A percentile compares a stretch with the other conserved stretches of the same genome.
phyloP scores from a whole-genome alignment of 441 rosid genomes.

The Monsonia emarginata region DNA sequence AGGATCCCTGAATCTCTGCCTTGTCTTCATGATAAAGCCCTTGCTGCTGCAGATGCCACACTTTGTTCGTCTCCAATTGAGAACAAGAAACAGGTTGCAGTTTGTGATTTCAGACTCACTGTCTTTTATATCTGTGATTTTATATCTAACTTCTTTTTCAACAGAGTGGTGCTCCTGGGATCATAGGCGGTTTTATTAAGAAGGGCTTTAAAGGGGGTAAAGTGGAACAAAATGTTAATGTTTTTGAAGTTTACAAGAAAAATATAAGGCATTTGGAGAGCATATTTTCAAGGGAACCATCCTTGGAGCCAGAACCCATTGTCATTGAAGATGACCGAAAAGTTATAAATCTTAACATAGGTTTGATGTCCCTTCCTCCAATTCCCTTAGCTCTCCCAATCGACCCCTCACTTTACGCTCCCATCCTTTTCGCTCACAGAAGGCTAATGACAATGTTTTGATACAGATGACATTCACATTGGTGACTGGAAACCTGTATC shows the following conservation, averaged over 20 bases:
- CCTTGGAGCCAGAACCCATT: slow-evolving; percentile 39
- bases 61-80: slow-evolving; percentile 31
- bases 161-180: slow-evolving; percentile 45
- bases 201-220: slow-evolving; percentile 43
- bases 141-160: slow-evolving; percentile 21
- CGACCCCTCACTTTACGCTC: not conserved
- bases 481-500: slow-evolving; percentile 45
- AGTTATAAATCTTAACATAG: slow-evolving; percentile 56
- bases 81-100: slow-evolving; percentile 44
- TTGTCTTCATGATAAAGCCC: slow-evolving; percentile 56
- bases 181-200: slow-evolving; percentile 45
- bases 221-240: slow-evolving; percentile 30
- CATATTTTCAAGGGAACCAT: slow-evolving; percentile 60
- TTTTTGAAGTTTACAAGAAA: slow-evolving; percentile 28
- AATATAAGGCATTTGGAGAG: slow-evolving; percentile 39
- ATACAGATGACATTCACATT: slow-evolving; percentile 66
- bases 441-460: slow-evolving; percentile 15
- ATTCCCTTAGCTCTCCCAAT: slow-evolving; percentile 8
- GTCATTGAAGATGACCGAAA: slow-evolving; percentile 21
- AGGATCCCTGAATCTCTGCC: slow-evolving; percentile 56
- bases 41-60: slow-evolving; percentile 53
- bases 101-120: slow-evolving; percentile 14
- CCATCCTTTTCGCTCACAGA: slow-evolving; percentile 16
- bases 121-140: slow-evolving; percentile 17
- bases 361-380: slow-evolving; percentile 30